Evolutionary conservation across 805 yeast species (phyloP).

Genomic region (Komagataella pastoris): DNA sequence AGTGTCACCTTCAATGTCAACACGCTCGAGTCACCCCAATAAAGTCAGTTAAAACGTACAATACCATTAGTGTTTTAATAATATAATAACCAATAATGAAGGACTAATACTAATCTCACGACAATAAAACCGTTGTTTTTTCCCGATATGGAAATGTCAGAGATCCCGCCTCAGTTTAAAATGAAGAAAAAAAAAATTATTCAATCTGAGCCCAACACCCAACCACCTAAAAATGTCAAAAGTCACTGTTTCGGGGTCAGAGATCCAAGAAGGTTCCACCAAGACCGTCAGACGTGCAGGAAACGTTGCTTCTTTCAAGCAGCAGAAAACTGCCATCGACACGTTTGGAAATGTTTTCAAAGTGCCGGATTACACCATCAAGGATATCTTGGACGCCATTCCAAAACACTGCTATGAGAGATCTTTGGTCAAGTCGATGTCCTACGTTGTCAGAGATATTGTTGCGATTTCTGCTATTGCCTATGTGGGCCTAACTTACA

Average conservation of each 20-base stretch:
- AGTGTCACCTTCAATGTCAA: no score
- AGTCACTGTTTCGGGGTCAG: neutral
- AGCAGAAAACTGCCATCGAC: constrained; percentile 25
- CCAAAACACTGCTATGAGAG: constrained; percentile 52
- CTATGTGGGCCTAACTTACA: constrained; percentile 25
- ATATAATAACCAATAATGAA: no score
- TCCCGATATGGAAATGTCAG: neutral
- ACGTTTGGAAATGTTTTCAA: constrained; percentile 39
- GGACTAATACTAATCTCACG: neutral
- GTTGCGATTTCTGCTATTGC: constrained; percentile 27
- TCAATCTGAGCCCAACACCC: neutral
- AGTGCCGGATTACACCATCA: constrained; percentile 51
- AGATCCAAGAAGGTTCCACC: neutral
- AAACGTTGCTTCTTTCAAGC: constrained; percentile 11
- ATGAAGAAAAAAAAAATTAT: no score
- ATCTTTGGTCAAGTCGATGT: constrained; percentile 31
- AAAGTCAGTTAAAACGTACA: no score
- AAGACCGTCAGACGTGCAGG: constrained; percentile 1
- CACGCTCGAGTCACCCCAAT: no score
- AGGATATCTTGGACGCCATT: constrained; percentile 41
- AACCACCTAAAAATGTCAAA: neutral
- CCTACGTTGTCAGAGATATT: constrained; percentile 41
- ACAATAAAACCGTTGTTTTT: neutral
- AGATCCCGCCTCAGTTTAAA: neutral
- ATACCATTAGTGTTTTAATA: no score